Conservation (phyloP, 2,329 filamentous ascomycete genomes). For the Fusarium newnesense region DNA sequence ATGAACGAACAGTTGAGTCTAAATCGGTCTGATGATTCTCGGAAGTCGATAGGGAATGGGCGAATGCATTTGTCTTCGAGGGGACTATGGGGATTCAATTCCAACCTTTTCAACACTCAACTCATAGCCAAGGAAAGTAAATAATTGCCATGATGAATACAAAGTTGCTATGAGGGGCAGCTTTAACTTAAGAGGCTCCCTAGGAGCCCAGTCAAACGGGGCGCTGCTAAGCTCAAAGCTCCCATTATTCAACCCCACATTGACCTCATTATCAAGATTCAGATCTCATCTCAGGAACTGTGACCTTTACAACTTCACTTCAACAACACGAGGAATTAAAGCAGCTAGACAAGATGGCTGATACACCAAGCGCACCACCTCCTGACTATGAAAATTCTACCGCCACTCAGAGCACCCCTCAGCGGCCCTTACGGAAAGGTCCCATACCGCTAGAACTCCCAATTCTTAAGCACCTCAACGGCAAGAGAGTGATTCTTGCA, state of each 20-base stretch:
- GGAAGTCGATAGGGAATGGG: not conserved
- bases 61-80: too few relatives aligned
- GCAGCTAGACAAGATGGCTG: constrained; percentile 40
- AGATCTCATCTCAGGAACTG: constrained; percentile 2
- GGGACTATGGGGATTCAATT: accelerated
- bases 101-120: too few relatives aligned
- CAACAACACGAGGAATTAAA: not conserved
- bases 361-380: constrained; percentile 53
- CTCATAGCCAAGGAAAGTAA: not conserved
- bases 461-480: constrained; percentile 78
- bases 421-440: constrained; percentile 54
- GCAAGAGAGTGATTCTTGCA: constrained; percentile 86
- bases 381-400: constrained; percentile 58
- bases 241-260: constrained; percentile 41
- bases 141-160: constrained; percentile 21
- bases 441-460: constrained; percentile 81
- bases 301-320: constrained; percentile 17
- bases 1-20: not conserved
- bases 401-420: constrained; percentile 49
- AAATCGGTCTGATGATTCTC: not conserved
- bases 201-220: constrained; percentile 33
- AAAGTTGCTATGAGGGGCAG: constrained; percentile 28
- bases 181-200: constrained; percentile 4
- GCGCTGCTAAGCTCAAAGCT: constrained; percentile 36
- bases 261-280: constrained; percentile 36